phyloP scores from a whole-genome alignment of 2,329 filamentous ascomycete species.

The Beauveria varroae region DNA sequence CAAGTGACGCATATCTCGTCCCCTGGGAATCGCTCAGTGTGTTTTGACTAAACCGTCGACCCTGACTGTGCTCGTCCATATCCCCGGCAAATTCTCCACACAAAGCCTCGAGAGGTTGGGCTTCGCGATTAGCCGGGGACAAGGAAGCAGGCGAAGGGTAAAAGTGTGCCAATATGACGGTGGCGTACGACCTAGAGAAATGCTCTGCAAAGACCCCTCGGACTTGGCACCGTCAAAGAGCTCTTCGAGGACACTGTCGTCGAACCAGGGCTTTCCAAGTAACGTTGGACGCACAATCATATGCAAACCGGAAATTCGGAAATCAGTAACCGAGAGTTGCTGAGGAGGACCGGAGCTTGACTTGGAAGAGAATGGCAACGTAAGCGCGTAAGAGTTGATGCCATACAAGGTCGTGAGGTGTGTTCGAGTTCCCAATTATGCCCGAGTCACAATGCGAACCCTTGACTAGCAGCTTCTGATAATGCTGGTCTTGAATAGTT shows the following conservation, averaged over 20 bases:
- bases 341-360: neutral
- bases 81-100: conserved; percentile 6
- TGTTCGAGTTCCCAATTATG: neutral
- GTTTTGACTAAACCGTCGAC: neutral
- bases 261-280: neutral
- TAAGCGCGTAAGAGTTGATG: neutral
- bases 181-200: conserved; percentile 27
- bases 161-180: neutral
- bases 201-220: conserved; percentile 46
- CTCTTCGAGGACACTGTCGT: neutral
- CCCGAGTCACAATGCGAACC: neutral
- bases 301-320: neutral
- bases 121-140: conserved; percentile 10
- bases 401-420: neutral
- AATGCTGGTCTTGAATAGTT: neutral
- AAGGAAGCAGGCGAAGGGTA: conserved; percentile 9
- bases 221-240: neutral
- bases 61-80: conserved; percentile 7
- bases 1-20: conserved; percentile 44
- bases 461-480: neutral
- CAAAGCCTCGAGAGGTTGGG: neutral
- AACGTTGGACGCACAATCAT: neutral
- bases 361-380: neutral
- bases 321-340: neutral
- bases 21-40: conserved; percentile 14